Evolutionary conservation across 345 rosid genomes (phyloP).

Genomic region (Citrus reticulata): DNA sequence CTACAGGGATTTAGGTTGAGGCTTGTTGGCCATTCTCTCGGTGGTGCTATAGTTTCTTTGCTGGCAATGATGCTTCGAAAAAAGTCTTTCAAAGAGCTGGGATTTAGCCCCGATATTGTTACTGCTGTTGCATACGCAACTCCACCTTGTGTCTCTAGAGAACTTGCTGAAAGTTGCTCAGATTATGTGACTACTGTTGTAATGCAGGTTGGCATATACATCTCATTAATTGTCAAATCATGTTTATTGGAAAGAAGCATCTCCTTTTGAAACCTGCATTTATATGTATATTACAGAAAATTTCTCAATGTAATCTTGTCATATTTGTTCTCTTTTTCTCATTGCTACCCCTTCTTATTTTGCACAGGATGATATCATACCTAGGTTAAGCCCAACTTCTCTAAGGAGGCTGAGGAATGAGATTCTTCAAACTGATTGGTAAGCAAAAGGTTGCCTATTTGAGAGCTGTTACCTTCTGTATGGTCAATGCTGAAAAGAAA

Average conservation of each 20-base stretch:
- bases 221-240: not conserved
- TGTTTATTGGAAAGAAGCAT: not conserved
- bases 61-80: constrained; percentile 79
- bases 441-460: constrained; percentile 13
- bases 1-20: constrained; percentile 92
- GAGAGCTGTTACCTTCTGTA: not conserved
- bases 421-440: constrained; percentile 91
- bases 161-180: constrained; percentile 83
- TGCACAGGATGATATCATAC: constrained; percentile 80
- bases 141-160: constrained; percentile 89
- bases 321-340: not conserved
- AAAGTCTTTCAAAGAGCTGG: constrained; percentile 66
- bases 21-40: constrained; percentile 96
- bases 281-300: not conserved
- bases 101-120: constrained; percentile 71
- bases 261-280: not conserved
- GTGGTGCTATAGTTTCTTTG: constrained; percentile 84
- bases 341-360: not conserved
- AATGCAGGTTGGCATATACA: constrained; percentile 72
- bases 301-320: not conserved
- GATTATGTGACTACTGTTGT: constrained; percentile 79
- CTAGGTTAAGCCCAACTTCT: constrained; percentile 75
- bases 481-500: not conserved
- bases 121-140: constrained; percentile 90
- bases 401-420: constrained; percentile 75